Conservation (phyloP, 1,284 basidiomycete species). For the Pseudozyma sp. region DNA sequence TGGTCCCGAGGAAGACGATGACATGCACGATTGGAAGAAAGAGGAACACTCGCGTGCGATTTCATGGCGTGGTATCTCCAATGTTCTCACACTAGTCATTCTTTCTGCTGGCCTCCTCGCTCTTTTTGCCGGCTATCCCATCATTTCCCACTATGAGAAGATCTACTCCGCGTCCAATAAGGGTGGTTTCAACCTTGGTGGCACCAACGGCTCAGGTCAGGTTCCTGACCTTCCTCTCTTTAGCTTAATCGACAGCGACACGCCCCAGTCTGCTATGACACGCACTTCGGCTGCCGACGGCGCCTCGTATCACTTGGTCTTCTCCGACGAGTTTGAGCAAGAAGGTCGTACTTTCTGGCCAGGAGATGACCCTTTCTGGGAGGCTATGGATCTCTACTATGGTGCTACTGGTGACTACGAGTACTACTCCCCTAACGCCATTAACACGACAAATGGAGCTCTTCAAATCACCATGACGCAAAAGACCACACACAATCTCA, state of each 20-base stretch:
- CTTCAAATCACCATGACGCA: conserved; percentile 55
- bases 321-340: conserved; percentile 61
- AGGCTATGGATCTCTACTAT: conserved; percentile 61
- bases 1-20: conserved; percentile 54
- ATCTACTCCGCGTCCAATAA: conserved; percentile 14
- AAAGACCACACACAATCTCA: conserved; percentile 54
- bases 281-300: conserved; percentile 38
- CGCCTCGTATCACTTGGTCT: conserved; percentile 55
- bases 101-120: conserved; percentile 45
- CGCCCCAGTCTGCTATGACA: conserved; percentile 39
- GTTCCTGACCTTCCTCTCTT: conserved; percentile 55
- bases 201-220: conserved; percentile 70
- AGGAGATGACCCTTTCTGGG: conserved; percentile 63
- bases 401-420: conserved; percentile 56
- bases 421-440: conserved; percentile 54
- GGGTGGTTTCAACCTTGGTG: conserved; percentile 75
- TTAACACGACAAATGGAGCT: conserved; percentile 58
- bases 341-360: conserved; percentile 64
- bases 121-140: conserved; percentile 59
- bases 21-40: conserved; percentile 54
- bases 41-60: conserved; percentile 30
- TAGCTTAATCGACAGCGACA: conserved; percentile 54
- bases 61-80: conserved; percentile 49
- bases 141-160: conserved; percentile 49
- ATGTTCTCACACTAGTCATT: conserved; percentile 45